Evolutionary conservation across 1,284 basidiomycete genomes (phyloP).

Genomic region (Ustilago esculenta): DNA sequence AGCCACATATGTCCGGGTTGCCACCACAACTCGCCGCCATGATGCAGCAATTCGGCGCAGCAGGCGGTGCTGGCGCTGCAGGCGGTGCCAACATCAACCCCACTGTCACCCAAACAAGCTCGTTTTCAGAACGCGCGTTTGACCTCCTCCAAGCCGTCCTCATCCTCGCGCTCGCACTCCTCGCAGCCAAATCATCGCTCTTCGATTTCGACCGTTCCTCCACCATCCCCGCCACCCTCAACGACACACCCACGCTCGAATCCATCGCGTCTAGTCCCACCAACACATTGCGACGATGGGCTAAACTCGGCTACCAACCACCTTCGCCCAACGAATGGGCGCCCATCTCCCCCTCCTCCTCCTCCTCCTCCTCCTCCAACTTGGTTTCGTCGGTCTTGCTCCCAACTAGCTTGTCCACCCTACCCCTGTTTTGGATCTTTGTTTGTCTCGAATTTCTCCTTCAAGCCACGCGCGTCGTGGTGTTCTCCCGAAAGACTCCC

Average conservation of each 20-base stretch:
- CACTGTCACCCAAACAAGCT: constrained; percentile 14
- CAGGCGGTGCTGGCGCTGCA: constrained; percentile 12
- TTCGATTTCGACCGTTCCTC: constrained; percentile 37
- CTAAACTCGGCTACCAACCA: constrained; percentile 50
- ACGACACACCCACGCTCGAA: neutral
- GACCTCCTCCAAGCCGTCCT: constrained; percentile 39
- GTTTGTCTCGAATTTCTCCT: constrained; percentile 57
- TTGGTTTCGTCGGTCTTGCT: constrained; percentile 1
- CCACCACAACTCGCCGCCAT: constrained; percentile 47
- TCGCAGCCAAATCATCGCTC: constrained; percentile 38
- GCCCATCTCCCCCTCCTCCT: neutral
- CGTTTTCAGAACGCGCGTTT: constrained; percentile 29
- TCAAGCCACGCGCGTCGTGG: constrained; percentile 51
- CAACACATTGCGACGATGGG: constrained; percentile 49
- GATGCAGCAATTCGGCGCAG: constrained; percentile 47
- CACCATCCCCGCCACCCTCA: constrained; percentile 12
- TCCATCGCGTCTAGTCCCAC: neutral
- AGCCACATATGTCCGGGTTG: constrained; percentile 36
- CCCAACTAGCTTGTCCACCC: neutral
- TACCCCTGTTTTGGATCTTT: constrained; percentile 65
- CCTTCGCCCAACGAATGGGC: constrained; percentile 28
- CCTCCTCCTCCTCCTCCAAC: neutral
- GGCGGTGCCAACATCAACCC: constrained; percentile 2
- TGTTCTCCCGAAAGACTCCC: constrained; percentile 36
- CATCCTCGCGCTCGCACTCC: constrained; percentile 27